Base-by-base conservation (phyloP, 1,139 yeast genomes). In the Scheffersomyces segobiensis region DNA sequence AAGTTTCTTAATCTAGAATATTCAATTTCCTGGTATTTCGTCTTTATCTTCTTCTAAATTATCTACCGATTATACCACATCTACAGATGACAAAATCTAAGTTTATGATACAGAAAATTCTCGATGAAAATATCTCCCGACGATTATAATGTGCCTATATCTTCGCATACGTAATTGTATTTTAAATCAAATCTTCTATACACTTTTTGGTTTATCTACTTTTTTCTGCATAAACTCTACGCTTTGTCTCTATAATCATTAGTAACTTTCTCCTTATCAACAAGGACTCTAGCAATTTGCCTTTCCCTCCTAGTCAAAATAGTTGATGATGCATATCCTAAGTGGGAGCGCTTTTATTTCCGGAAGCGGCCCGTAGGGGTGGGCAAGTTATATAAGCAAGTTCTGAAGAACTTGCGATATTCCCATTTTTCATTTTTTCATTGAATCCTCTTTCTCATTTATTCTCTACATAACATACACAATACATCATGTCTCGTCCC, bases 401-500 rank as follows among this genome's bases (percentile, higher is more conserved):
- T 4, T 2, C 42, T 10, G 3, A 5, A 32, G 42, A 24, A 24
- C 26, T 32, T 26, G 10, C 39, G 39, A 5, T 26, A 5, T 32
- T 32, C 12, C 12, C 3, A 12, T 3, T 32, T 32, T 32, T 32
- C 42, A 17, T 10, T 14, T 32, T 32, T 32, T 32, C 42, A 32
- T 2, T 10, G 17, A 32, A 32, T 14, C 14, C 17, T 32, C 12
- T 32, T 32, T 17, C 17, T 32, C 42, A 10, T 32, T 17, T 32
- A 32, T 32, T 32, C 42, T 32, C 42, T 14, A 32, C 12, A 6
- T 32, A 5, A 32, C 42, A 32, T 32, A 32, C 7, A 32, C 12
- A 32, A 12, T 17, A 32, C 42, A 32, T 39, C 20, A 58, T 61
- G 60, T 5, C 54, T 6, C 60, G 59, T 57, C 76, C 79, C 2